Evolutionary conservation across 2,329 filamentous ascomycete genomes (phyloP).

Genomic region (Thelonectria discophora): DNA sequence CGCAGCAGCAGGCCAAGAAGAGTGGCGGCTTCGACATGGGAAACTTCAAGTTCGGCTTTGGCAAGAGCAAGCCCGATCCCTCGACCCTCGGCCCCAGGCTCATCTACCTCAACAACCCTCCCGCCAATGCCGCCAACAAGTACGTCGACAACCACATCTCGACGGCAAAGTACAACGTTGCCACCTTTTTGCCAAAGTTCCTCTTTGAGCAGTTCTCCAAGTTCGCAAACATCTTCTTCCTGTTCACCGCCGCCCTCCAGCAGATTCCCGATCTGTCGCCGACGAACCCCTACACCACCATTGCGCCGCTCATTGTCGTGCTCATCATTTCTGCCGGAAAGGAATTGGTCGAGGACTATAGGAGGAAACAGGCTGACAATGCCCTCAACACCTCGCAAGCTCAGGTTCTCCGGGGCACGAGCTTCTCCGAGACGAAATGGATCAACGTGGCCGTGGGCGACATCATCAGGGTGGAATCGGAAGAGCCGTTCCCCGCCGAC

Average conservation of each 20-base stretch:
- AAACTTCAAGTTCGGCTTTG: conserved; percentile 94
- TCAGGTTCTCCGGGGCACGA: conserved; percentile 81
- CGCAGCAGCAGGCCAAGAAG: conserved; percentile 51
- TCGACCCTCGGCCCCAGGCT: conserved; percentile 90
- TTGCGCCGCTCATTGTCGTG: conserved; percentile 90
- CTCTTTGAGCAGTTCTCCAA: conserved; percentile 98
- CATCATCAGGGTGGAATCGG: conserved; percentile 90
- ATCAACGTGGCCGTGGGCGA: conserved; percentile 93
- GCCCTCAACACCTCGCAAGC: conserved; percentile 89
- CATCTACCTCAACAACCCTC: conserved; percentile 95
- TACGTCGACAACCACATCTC: conserved; percentile 97
- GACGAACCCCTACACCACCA: conserved; percentile 95
- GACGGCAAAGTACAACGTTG: conserved; percentile 94
- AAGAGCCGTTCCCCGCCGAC: conserved; percentile 94
- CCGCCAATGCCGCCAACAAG: conserved; percentile 87
- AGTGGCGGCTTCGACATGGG: conserved; percentile 67
- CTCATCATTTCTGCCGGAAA: conserved; percentile 95
- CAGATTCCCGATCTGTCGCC: conserved; percentile 96
- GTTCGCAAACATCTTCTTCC: conserved; percentile 98
- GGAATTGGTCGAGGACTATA: conserved; percentile 92
- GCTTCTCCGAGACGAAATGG: conserved; percentile 90
- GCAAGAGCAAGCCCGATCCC: conserved; percentile 83
- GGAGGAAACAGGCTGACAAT: conserved; percentile 86
- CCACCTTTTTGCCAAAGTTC: conserved; percentile 96
- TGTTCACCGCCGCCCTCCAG: conserved; percentile 93